phyloP scores from a whole-genome alignment of 2,329 filamentous ascomycete genomes.

The Xylaria sp. region DNA sequence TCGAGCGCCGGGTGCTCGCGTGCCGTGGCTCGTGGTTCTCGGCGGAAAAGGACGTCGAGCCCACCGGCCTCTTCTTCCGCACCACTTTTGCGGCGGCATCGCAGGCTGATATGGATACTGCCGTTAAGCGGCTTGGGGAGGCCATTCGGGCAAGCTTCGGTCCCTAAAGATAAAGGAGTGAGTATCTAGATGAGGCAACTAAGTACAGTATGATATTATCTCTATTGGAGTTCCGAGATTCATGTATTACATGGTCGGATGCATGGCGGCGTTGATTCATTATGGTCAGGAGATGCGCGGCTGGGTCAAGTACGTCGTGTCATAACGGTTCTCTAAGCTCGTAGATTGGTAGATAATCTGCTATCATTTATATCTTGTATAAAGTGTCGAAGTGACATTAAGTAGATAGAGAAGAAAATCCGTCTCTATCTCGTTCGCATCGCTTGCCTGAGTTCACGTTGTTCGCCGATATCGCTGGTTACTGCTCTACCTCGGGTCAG shows the following conservation, averaged over 20 bases:
- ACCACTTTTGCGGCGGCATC: constrained; percentile 87
- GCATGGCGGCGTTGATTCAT: background rate
- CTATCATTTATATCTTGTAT: too few species aligned
- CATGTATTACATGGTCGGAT: too few species aligned
- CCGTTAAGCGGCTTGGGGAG: constrained; percentile 75
- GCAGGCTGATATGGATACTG: constrained; percentile 71
- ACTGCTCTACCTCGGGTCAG: too few species aligned
- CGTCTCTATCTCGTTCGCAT: too few species aligned
- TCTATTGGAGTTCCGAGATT: too few species aligned
- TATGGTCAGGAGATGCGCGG: background rate
- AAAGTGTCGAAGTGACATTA: too few species aligned
- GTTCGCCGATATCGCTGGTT: too few species aligned
- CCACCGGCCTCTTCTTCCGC: constrained; percentile 79
- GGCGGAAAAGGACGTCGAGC: constrained; percentile 66
- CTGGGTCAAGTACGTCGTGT: background rate
- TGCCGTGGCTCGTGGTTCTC: constrained; percentile 92
- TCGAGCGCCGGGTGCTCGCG: constrained; percentile 78
- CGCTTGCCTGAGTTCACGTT: too few species aligned
- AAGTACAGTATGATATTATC: too few species aligned
- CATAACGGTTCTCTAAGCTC: background rate
- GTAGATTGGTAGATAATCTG: constrained; percentile 18
- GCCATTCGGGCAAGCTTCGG: constrained; percentile 68
- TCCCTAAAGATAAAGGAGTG: constrained; percentile 24
- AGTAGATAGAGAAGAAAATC: background rate
- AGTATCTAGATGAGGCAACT: background rate